Conservation (phyloP, 345 rosid genomes). For the Citrus reticulata region DNA sequence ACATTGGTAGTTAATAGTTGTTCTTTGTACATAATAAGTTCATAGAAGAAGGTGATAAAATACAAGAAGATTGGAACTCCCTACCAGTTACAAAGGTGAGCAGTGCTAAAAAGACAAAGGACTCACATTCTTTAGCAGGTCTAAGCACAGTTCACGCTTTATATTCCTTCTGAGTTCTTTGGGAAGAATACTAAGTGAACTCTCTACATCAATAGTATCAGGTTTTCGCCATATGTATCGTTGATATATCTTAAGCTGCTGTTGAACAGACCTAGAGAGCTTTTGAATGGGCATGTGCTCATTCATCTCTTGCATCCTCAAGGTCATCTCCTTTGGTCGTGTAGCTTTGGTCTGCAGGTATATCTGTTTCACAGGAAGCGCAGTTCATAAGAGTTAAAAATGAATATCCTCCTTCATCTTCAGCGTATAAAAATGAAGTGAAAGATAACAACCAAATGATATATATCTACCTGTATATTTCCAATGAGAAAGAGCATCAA, state of each 20-base stretch:
- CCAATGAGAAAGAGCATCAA: slow-evolving; percentile 1
- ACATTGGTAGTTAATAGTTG: too few species aligned
- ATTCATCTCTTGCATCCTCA: neutral
- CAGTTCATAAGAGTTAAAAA: neutral
- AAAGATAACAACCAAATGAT: neutral
- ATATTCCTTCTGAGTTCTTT: neutral
- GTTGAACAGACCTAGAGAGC: neutral
- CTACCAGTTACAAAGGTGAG: neutral
- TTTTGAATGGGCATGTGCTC: neutral
- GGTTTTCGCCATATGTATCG: neutral
- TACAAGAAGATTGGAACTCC: too few species aligned
- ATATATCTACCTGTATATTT: slow-evolving; percentile 3
- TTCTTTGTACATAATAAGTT: too few species aligned
- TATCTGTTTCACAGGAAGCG: neutral
- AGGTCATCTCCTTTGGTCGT: neutral
- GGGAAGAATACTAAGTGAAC: slow-evolving; percentile 2
- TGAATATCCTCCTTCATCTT: too few species aligned
- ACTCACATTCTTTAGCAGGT: neutral
- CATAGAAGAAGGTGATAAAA: too few species aligned
- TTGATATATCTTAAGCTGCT: neutral
- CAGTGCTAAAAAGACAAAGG: neutral
- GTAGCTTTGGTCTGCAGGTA: neutral
- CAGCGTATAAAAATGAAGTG: too few species aligned
- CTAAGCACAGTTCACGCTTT: neutral
- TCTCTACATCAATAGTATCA: neutral